Percentiles rank a stretch among this genome's conserved stretches.
phyloP scores from a whole-genome alignment of 495 filamentous ascomycete genomes.

The Aspergillus panamensis region DNA sequence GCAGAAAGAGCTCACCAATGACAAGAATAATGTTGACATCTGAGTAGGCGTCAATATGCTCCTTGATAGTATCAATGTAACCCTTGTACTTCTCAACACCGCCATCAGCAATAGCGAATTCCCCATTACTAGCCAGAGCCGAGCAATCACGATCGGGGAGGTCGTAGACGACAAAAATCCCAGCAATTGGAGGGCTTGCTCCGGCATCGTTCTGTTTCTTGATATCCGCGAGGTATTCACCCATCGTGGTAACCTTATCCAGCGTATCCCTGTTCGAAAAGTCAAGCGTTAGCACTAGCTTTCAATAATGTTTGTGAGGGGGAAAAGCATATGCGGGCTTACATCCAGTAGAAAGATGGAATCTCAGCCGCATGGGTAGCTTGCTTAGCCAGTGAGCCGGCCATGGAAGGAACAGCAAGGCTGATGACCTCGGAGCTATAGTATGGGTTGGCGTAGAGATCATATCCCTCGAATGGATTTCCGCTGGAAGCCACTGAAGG shows the following conservation, averaged over 20 bases:
- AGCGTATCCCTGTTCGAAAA: constrained; percentile 46
- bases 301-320: neutral
- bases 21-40: constrained; percentile 39
- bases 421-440: constrained; percentile 54
- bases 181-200: constrained; percentile 41
- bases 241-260: constrained; percentile 57
- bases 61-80: constrained; percentile 61
- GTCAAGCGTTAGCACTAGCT: neutral
- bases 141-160: constrained; percentile 76
- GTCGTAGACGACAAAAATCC: constrained; percentile 70
- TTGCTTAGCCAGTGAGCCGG: constrained; percentile 33
- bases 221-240: constrained; percentile 52
- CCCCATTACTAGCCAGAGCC: constrained; percentile 72
- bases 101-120: constrained; percentile 59
- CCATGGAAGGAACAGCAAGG: constrained; percentile 50
- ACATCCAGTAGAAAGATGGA: constrained; percentile 71
- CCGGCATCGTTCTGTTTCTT: constrained; percentile 54
- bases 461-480: constrained; percentile 46
- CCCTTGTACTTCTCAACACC: constrained; percentile 62
- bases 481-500: constrained; percentile 35
- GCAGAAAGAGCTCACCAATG: constrained; percentile 53
- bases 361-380: constrained; percentile 57
- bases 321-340: constrained; percentile 23
- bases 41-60: constrained; percentile 25
- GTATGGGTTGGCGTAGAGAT: constrained; percentile 55